Evolutionary conservation across 2,329 filamentous ascomycete genomes (phyloP).

Genomic region (Cercospora janseana): DNA sequence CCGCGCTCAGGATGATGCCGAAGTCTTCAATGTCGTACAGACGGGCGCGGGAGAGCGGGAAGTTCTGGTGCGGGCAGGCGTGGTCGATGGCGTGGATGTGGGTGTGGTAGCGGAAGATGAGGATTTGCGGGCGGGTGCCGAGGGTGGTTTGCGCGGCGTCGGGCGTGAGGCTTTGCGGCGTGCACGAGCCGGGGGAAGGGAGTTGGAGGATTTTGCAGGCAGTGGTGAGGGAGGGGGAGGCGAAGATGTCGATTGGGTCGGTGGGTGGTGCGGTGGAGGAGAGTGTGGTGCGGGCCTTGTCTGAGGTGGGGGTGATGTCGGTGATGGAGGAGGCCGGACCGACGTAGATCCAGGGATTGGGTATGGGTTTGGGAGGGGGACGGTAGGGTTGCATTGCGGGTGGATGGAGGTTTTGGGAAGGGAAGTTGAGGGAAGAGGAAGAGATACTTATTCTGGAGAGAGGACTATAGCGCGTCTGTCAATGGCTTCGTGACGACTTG

Average conservation of each 20-base stretch:
- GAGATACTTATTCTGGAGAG: constrained; percentile 1
- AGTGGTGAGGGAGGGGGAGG: constrained; percentile 3
- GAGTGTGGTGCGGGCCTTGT: constrained; percentile 37
- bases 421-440: not conserved
- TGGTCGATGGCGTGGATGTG: constrained; percentile 68
- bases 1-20: constrained; percentile 61
- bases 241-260: constrained; percentile 9
- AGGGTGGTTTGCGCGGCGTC: constrained; percentile 36
- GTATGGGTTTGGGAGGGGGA: not conserved
- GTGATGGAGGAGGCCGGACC: constrained; percentile 58
- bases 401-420: not conserved
- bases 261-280: constrained; percentile 38
- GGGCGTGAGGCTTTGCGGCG: constrained; percentile 43
- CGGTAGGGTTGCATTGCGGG: constrained; percentile 9
- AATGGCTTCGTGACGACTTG: too few relatives aligned
- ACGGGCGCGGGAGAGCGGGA: constrained; percentile 61
- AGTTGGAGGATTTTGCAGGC: constrained; percentile 58
- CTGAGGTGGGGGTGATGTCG: constrained; percentile 50
- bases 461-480: not conserved
- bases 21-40: constrained; percentile 73
- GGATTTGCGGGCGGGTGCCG: constrained; percentile 55
- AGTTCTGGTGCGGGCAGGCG: constrained; percentile 69
- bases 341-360: constrained; percentile 52
- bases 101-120: constrained; percentile 63
- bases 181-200: constrained; percentile 12